These are phyloP conservation scores for Cryptosporidium baileyi DNA, from an alignment of 169 alveolate species.

Conservation along the genomic window DNA sequence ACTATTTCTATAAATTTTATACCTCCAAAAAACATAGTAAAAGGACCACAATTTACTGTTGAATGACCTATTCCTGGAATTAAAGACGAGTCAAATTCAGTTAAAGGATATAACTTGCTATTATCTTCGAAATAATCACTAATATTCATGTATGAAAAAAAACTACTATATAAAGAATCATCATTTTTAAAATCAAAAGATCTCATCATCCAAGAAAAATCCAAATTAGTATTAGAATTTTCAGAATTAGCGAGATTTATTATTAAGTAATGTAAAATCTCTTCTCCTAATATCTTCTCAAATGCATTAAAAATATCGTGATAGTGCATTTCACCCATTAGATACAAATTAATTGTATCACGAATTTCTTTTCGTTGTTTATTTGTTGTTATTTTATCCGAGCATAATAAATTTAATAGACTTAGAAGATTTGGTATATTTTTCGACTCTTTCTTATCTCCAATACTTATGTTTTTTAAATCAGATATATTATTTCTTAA, in stretches of 20 bases:
- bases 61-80: conserved; percentile 40
- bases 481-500: neutral
- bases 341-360: conserved; percentile 85
- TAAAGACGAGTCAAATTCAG: neutral
- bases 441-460: neutral
- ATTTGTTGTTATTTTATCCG: conserved; percentile 86
- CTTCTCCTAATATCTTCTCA: conserved; percentile 80
- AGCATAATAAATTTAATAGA: conserved; percentile 84
- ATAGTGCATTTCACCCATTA: conserved; percentile 85
- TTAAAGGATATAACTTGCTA: neutral
- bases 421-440: conserved; percentile 86
- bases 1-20: neutral
- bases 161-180: neutral
- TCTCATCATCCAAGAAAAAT: conserved; percentile 29
- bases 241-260: neutral
- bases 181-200: conserved; percentile 24
- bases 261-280: conserved; percentile 54
- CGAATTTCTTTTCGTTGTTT: conserved; percentile 89
- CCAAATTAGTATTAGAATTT: neutral
- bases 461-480: neutral
- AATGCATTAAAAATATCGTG: conserved; percentile 86
- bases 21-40: conserved; percentile 34
- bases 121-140: neutral
- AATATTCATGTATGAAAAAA: neutral
- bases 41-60: conserved; percentile 33